These are phyloP conservation scores for Pseudomonodictys pantanalensis DNA, from an alignment of 495 filamentous ascomycete genomes.

Conservation along the genomic window DNA sequence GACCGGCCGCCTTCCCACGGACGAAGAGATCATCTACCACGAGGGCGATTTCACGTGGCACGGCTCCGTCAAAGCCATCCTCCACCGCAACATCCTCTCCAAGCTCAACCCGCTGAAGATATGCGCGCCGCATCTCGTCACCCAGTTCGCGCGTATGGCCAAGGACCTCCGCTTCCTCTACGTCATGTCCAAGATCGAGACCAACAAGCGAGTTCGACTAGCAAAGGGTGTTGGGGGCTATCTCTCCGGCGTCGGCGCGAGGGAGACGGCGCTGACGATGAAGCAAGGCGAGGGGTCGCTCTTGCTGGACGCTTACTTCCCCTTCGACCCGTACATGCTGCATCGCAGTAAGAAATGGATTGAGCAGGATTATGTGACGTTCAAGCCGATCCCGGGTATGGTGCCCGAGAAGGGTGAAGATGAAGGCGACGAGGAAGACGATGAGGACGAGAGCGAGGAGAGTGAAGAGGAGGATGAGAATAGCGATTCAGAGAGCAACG, in stretches of 20 bases:
- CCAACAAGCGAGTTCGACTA: conserved; percentile 81
- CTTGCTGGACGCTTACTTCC: conserved; percentile 89
- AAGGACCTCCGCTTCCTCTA: conserved; percentile 82
- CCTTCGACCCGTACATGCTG: conserved; percentile 92
- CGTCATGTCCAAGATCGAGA: conserved; percentile 80
- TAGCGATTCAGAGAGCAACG: conserved; percentile 6
- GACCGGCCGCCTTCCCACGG: conserved; percentile 49
- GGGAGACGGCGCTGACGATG: conserved; percentile 62
- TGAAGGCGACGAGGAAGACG: conserved; percentile 46
- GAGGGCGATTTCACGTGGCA: conserved; percentile 71
- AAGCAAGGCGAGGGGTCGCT: conserved; percentile 64
- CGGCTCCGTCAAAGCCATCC: conserved; percentile 63
- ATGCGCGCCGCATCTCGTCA: conserved; percentile 87
- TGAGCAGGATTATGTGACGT: conserved; percentile 77
- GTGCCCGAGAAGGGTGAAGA: conserved; percentile 51
- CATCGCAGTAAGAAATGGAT: conserved; percentile 84
- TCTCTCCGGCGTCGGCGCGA: conserved; percentile 48
- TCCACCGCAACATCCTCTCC: conserved; percentile 73
- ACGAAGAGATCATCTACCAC: conserved; percentile 51
- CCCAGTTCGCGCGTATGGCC: conserved; percentile 83
- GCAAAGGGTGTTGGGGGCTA: conserved; percentile 48
- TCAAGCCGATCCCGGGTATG: conserved; percentile 74
- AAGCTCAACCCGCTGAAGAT: conserved; percentile 93
- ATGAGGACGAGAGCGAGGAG: conserved; percentile 51
- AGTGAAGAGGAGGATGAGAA: conserved; percentile 20